Base-by-base conservation (phyloP, 768 basidiomycete species). In the Chalciporus pseudorubinellus region DNA sequence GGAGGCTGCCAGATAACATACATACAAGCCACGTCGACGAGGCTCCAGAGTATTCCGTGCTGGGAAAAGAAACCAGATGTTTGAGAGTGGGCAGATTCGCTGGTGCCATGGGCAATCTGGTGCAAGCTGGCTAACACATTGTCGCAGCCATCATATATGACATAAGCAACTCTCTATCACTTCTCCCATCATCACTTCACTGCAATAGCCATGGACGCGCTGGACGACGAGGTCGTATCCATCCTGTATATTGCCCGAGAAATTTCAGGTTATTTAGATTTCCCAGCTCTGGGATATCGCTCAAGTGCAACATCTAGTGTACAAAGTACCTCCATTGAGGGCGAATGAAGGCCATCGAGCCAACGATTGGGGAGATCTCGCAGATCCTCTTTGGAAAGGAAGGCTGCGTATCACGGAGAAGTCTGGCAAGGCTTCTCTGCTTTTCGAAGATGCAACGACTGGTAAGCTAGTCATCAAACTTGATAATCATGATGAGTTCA, bases 271-370 rank as follows among this genome's bases (percentile, higher is more conserved):
- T 61, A 65, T 73, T 70, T 40, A 22, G 33, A 18, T 42, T 46
- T 52, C 55, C 41, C 46, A 38, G 46, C 40, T 58, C 33, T 44
- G 54, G 48, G 46, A 53, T 44, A 46, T 52, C 54, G 40, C 54
- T 64, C 51, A 59, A 56, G 52, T 46, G 65, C 55, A 39, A 18
- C 34, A 46, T 56, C 19, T 69, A 95, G 94, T 95, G 33, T 95
- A 87, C 77, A 91, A 87, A 74, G 92, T 97, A 42, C 94, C 94
- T 2, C 84, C 93, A 42, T 74, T 94, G 62, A 92, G 82, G 63
- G 79, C 78, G 34, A 89, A 92, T 61, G 89, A 93, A 64, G 94
- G 94, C 9, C 88, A 95, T 71, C 86, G 91, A 47, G 94, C 94
- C 11, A 86, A 85, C 48, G 90, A 93, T 58, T 98, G 94, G 94